A percentile compares a stretch with the other conserved stretches of the same genome.
phyloP scores from a whole-genome alignment of 495 filamentous ascomycete genomes.

The Daldinia caldariorum region DNA sequence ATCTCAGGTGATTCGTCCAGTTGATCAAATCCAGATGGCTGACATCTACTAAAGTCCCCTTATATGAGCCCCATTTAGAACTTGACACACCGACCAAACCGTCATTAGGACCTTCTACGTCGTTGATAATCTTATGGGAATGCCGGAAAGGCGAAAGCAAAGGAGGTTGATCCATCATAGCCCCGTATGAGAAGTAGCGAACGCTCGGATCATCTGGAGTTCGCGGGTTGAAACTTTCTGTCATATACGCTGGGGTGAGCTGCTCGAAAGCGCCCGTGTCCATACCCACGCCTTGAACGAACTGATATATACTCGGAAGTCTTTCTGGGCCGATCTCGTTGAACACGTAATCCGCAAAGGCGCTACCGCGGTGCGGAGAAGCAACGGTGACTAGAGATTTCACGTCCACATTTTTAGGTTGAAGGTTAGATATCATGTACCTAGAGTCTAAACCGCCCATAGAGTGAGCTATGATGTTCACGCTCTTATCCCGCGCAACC shows the following conservation, averaged over 20 bases:
- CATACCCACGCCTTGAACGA: slow-evolving; percentile 71
- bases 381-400: slow-evolving; percentile 87
- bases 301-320: slow-evolving; percentile 75
- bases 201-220: slow-evolving; percentile 79
- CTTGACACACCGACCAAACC: slow-evolving; percentile 90
- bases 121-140: slow-evolving; percentile 74
- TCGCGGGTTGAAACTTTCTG: slow-evolving; percentile 79
- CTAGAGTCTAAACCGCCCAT: slow-evolving; percentile 85
- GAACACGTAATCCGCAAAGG: slow-evolving; percentile 87
- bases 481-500: slow-evolving; percentile 74
- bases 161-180: slow-evolving; percentile 68
- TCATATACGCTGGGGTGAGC: slow-evolving; percentile 84
- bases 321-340: slow-evolving; percentile 70
- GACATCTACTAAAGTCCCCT: slow-evolving; percentile 87
- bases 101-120: slow-evolving; percentile 85
- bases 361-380: slow-evolving; percentile 84
- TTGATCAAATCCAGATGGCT: slow-evolving; percentile 95
- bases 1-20: slow-evolving; percentile 88
- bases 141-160: slow-evolving; percentile 77
- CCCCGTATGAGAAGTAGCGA: slow-evolving; percentile 94
- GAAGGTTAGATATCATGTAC: slow-evolving; percentile 88
- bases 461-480: slow-evolving; percentile 88
- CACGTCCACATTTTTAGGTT: slow-evolving; percentile 72
- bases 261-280: slow-evolving; percentile 87
- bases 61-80: slow-evolving; percentile 89